Conservation (phyloP, 2,329 filamentous ascomycete species). For the Rachicladosporium sp. region DNA sequence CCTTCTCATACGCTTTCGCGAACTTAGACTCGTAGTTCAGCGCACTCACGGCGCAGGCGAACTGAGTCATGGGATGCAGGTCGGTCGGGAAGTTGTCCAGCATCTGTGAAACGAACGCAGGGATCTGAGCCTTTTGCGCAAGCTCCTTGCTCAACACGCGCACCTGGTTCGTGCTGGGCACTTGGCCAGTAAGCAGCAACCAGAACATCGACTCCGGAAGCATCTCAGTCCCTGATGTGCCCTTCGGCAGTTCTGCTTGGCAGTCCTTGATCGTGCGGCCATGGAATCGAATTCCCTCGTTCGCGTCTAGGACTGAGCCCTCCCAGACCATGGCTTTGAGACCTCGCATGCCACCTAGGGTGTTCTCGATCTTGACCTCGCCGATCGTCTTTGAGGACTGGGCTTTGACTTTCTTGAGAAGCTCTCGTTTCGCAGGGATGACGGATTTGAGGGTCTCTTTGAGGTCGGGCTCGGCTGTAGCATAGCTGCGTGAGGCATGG, state of each 20-base stretch:
- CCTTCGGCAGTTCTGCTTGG: constrained; percentile 81
- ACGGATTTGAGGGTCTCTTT: constrained; percentile 73
- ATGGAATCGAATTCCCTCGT: constrained; percentile 97
- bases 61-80: constrained; percentile 97
- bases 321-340: constrained; percentile 99
- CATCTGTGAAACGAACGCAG: constrained; percentile 73
- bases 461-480: constrained; percentile 71
- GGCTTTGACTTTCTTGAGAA: constrained; percentile 86
- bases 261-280: constrained; percentile 97
- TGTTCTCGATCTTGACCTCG: constrained; percentile 87
- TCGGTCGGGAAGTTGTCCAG: constrained; percentile 80
- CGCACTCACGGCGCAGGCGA: constrained; percentile 88
- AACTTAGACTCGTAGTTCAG: constrained; percentile 91
- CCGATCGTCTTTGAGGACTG: constrained; percentile 73
- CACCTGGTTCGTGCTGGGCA: constrained; percentile 72
- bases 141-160: constrained; percentile 74
- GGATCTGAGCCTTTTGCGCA: constrained; percentile 73
- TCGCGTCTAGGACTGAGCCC: constrained; percentile 87
- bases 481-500: constrained; percentile 45
- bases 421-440: constrained; percentile 86
- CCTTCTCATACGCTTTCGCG: constrained; percentile 81
- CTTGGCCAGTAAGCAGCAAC: constrained; percentile 86
- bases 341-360: constrained; percentile 86
- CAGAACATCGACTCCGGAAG: constrained; percentile 99
- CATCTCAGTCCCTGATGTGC: constrained; percentile 87